Percentiles rank a stretch among this genome's conserved stretches.
Conservation (phyloP, 2,329 filamentous ascomycete genomes). For the Neophaeococcomyces mojaviensis region DNA sequence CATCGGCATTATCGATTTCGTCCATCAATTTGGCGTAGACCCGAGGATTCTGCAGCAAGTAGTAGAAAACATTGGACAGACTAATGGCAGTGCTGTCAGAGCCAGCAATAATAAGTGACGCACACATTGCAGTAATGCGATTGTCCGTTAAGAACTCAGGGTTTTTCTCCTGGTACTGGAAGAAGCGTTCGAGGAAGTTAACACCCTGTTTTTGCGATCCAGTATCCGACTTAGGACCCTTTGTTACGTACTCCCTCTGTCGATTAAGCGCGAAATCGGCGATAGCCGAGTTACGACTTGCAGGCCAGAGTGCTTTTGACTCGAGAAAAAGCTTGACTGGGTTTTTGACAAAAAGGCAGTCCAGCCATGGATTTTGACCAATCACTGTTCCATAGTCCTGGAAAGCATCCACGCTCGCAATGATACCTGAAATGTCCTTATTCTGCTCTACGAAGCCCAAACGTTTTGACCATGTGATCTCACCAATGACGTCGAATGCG, state of each 20-base stretch:
- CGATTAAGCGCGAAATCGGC: not conserved
- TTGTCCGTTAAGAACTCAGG: not conserved
- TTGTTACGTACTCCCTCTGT: too few relatives aligned
- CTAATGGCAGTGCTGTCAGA: slow-evolving; percentile 12
- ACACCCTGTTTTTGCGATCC: not conserved
- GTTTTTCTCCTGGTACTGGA: not conserved
- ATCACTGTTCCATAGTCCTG: slow-evolving; percentile 50
- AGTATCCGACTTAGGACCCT: too few relatives aligned
- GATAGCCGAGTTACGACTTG: not conserved
- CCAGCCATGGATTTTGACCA: slow-evolving; percentile 23
- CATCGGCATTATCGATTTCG: slow-evolving; percentile 17
- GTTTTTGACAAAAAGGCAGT: too few relatives aligned
- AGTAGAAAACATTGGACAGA: slow-evolving; percentile 9
- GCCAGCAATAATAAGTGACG: slow-evolving; percentile 4
- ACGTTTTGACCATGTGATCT: slow-evolving; percentile 27
- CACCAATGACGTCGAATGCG: slow-evolving; percentile 27
- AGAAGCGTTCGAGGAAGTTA: slow-evolving; percentile 3
- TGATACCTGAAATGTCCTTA: slow-evolving; percentile 27
- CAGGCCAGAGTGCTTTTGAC: slow-evolving; percentile 1
- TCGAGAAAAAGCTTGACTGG: too few relatives aligned
- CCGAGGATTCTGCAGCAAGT: slow-evolving; percentile 10
- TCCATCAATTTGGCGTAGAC: slow-evolving; percentile 3
- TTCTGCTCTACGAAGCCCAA: slow-evolving; percentile 27
- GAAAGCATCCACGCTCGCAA: slow-evolving; percentile 26
- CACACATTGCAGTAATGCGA: not conserved